Evolutionary conservation across 306 rosid species (phyloP).

Genomic region (Mimosa bimucronata): DNA sequence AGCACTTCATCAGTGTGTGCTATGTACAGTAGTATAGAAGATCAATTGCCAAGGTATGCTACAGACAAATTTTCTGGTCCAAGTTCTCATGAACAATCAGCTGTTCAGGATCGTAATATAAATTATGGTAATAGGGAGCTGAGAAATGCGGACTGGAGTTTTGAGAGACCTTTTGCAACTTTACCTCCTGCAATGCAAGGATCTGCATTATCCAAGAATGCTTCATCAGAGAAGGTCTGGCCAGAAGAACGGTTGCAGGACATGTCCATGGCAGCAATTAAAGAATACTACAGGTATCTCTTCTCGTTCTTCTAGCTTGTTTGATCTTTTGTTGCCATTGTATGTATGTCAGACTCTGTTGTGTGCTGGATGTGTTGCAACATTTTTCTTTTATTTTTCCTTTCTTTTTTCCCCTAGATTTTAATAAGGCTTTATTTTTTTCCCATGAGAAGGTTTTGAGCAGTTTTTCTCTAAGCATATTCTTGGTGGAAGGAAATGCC

Average conservation of each 20-base stretch:
- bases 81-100: conserved; percentile 59
- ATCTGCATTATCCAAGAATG: conserved; percentile 47
- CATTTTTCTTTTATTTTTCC: background rate
- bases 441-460: background rate
- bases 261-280: conserved; percentile 78
- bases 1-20: conserved; percentile 52
- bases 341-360: background rate
- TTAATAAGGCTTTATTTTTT: background rate
- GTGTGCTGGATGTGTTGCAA: background rate
- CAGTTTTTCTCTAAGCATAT: no score
- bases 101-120: conserved; percentile 53
- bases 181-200: conserved; percentile 57
- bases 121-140: conserved; percentile 59
- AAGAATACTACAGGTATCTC: conserved; percentile 85
- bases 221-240: conserved; percentile 44
- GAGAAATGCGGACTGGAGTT: conserved; percentile 58
- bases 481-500: background rate
- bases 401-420: background rate
- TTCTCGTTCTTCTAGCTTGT: conserved; percentile 1
- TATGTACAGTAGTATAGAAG: conserved; percentile 56
- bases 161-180: conserved; percentile 57
- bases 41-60: conserved; percentile 42
- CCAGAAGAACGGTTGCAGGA: conserved; percentile 62
- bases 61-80: conserved; percentile 60
- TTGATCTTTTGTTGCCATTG: background rate